phyloP scores from a whole-genome alignment of 306 rosid species.

The Fragaria vesca region DNA sequence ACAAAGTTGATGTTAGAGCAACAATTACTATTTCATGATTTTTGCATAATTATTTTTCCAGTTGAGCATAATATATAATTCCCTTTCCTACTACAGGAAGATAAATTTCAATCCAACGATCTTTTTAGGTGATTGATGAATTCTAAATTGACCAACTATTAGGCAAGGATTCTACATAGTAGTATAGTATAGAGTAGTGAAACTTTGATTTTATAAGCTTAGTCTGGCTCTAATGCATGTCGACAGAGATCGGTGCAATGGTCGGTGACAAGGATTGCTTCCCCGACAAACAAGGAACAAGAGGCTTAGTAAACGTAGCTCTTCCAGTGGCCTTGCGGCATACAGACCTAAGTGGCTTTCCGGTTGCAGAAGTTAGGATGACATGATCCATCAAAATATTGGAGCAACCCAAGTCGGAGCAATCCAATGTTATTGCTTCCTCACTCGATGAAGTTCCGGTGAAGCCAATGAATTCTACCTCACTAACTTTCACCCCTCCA shows the following conservation, averaged over 20 bases:
- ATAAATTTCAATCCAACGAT: too few relatives aligned
- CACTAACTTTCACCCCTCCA: constrained; percentile 1
- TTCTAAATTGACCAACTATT: background rate
- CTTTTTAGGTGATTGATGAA: too few relatives aligned
- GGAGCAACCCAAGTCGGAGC: background rate
- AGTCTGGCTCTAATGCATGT: background rate
- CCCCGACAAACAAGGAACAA: background rate
- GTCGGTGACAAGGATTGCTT: background rate
- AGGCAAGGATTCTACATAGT: background rate
- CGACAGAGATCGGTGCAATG: background rate
- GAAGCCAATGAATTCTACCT: background rate
- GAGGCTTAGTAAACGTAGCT: background rate
- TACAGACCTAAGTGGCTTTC: background rate
- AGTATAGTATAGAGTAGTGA: too few relatives aligned
- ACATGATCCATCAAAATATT: background rate
- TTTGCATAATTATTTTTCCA: too few relatives aligned
- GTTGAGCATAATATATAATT: too few relatives aligned
- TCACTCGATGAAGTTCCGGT: background rate
- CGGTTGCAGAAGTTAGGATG: background rate
- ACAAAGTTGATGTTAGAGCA: too few relatives aligned
- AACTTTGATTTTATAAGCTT: background rate
- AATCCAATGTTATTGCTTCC: constrained; percentile 18
- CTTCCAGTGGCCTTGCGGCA: background rate
- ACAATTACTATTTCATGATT: too few relatives aligned
- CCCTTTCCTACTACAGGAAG: too few relatives aligned